Conservation (phyloP, 2,329 filamentous ascomycete species). For the Fusarium sp. region DNA sequence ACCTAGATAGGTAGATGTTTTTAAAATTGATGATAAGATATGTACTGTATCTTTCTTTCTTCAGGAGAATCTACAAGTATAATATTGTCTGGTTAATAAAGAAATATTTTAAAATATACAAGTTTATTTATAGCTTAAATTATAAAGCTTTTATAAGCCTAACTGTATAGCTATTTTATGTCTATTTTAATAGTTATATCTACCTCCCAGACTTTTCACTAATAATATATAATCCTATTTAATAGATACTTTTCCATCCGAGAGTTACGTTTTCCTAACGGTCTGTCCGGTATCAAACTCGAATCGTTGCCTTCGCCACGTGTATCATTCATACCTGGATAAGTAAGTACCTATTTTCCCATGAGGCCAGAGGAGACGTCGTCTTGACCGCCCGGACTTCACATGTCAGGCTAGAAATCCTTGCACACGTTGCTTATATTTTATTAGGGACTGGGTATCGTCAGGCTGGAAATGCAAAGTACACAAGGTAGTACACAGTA, state of each 20-base stretch:
- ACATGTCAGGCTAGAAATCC: constrained; percentile 20
- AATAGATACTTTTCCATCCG: neutral
- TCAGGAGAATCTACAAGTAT: too few species aligned
- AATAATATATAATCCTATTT: constrained; percentile 30
- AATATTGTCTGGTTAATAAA: too few species aligned
- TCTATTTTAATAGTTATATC: too few species aligned
- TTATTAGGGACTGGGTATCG: constrained; percentile 11
- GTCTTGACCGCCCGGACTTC: constrained; percentile 19
- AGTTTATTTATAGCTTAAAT: neutral
- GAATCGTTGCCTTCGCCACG: too few species aligned
- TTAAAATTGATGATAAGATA: too few species aligned
- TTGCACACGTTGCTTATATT: constrained; percentile 12
- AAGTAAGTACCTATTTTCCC: neutral
- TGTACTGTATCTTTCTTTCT: too few species aligned
- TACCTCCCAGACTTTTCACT: too few species aligned
- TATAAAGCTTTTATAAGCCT: too few species aligned
- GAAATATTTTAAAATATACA: too few species aligned
- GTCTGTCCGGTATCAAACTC: neutral
- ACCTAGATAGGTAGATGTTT: too few species aligned
- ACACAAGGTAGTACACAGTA: constrained; percentile 15
- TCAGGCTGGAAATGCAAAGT: constrained; percentile 19
- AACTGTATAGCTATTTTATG: too few species aligned
- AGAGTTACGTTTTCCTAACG: neutral
- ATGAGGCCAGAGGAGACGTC: neutral
- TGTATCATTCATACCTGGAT: too few species aligned